phyloP scores from a whole-genome alignment of 2,329 filamentous ascomycete genomes.

The Stemphylium beticola region DNA sequence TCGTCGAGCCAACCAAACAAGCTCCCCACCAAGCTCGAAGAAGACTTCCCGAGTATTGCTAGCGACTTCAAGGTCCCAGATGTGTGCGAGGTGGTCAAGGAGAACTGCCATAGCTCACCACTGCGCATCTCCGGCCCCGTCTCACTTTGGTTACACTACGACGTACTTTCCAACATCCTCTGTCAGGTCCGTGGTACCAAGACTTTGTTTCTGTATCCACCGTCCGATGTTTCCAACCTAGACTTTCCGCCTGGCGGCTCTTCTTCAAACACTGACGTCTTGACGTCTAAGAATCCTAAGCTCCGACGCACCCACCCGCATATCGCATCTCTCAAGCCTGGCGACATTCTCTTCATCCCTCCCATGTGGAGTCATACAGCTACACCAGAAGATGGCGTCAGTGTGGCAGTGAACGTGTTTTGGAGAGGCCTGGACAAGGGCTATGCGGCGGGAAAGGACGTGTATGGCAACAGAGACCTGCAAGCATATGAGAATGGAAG shows the following conservation, averaged over 20 bases:
- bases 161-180: slow-evolving; percentile 88
- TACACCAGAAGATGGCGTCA: slow-evolving; percentile 61
- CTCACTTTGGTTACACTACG: slow-evolving; percentile 90
- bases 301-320: slow-evolving; percentile 62
- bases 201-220: slow-evolving; percentile 77
- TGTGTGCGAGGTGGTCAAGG: slow-evolving; percentile 49
- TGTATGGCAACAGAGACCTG: slow-evolving; percentile 87
- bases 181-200: slow-evolving; percentile 80
- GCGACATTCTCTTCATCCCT: slow-evolving; percentile 81
- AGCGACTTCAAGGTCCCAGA: slow-evolving; percentile 72
- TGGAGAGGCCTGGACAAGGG: slow-evolving; percentile 73
- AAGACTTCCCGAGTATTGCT: slow-evolving; percentile 74
- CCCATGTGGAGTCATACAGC: slow-evolving; percentile 83
- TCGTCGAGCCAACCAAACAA: slow-evolving; percentile 72
- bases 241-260: slow-evolving; percentile 78
- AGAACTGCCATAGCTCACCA: slow-evolving; percentile 78
- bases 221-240: slow-evolving; percentile 72
- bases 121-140: slow-evolving; percentile 80
- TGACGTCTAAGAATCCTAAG: slow-evolving; percentile 48
- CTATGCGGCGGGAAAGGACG: slow-evolving; percentile 78
- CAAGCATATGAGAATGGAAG: slow-evolving; percentile 84
- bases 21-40: slow-evolving; percentile 69
- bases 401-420: slow-evolving; percentile 88
- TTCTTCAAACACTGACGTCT: slow-evolving; percentile 78
- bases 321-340: slow-evolving; percentile 69